Evolutionary conservation across 208 protist species (phyloP).

Genomic region (Crithidia sp.): DNA sequence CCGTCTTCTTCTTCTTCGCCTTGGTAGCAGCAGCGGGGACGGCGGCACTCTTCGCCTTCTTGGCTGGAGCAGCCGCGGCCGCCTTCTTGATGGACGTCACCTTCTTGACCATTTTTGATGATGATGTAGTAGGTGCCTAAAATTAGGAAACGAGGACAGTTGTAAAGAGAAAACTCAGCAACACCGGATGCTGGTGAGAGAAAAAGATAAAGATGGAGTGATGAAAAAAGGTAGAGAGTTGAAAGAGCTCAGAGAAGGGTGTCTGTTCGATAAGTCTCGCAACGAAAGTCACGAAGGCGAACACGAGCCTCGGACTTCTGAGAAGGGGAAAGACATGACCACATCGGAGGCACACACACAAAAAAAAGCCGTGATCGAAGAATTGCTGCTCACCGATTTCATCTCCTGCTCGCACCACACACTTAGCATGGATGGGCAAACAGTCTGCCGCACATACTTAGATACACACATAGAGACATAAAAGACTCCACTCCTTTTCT

Average conservation of each 20-base stretch:
- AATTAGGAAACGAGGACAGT: neutral
- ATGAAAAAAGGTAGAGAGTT: neutral
- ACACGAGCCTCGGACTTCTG: too few relatives aligned
- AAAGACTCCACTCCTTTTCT: too few relatives aligned
- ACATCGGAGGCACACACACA: too few relatives aligned
- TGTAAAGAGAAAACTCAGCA: neutral
- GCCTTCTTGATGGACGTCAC: neutral
- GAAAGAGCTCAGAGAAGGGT: neutral
- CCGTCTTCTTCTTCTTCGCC: constrained; percentile 1
- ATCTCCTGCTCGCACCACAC: too few relatives aligned
- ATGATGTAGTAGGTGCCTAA: neutral
- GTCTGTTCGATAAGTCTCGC: neutral
- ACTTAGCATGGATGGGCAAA: too few relatives aligned
- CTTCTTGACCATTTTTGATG: constrained; percentile 14
- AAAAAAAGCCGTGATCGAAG: too few relatives aligned
- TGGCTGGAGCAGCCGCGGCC: neutral
- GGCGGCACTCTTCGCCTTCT: constrained; percentile 9
- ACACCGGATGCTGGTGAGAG: neutral
- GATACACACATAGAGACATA: too few relatives aligned
- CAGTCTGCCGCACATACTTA: too few relatives aligned
- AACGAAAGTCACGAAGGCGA: too few relatives aligned
- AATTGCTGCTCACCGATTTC: too few relatives aligned
- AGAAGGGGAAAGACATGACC: too few relatives aligned
- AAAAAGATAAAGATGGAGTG: constrained; percentile 1
- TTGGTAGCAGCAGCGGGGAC: neutral